phyloP scores from a whole-genome alignment of 805 yeast species.

The Hanseniaspora clermontiae region DNA sequence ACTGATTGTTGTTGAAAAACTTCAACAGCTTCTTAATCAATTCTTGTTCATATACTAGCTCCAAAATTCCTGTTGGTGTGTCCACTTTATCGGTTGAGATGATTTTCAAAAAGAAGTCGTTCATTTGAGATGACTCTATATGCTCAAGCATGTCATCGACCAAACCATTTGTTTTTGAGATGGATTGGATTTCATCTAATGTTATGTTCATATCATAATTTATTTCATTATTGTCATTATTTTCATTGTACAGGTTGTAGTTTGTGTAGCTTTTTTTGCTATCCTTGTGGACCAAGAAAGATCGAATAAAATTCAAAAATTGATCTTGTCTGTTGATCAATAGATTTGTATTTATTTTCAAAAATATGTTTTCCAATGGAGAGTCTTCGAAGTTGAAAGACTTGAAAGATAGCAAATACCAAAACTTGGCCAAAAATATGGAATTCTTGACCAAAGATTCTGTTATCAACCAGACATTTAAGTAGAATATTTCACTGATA shows the following conservation, averaged over 20 bases:
- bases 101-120: constrained; percentile 79
- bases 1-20: constrained; percentile 46
- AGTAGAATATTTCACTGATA: constrained; percentile 66
- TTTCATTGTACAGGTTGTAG: neutral
- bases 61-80: constrained; percentile 77
- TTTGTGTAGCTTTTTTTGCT: neutral
- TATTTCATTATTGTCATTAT: neutral
- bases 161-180: constrained; percentile 35
- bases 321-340: constrained; percentile 55
- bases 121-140: constrained; percentile 76
- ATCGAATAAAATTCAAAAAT: constrained; percentile 28
- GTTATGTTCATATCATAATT: constrained; percentile 2
- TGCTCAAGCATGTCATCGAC: constrained; percentile 55
- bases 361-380: constrained; percentile 65
- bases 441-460: constrained; percentile 74
- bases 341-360: constrained; percentile 79
- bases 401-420: constrained; percentile 61
- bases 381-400: constrained; percentile 48
- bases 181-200: constrained; percentile 19
- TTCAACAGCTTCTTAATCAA: constrained; percentile 60
- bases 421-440: constrained; percentile 49
- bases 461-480: constrained; percentile 84
- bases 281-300: constrained; percentile 1
- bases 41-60: constrained; percentile 57
- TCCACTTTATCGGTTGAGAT: constrained; percentile 88